Evolutionary conservation across 257 asterid species (phyloP), one percentile per base, ranked within the genome.

Genomic region (Lavandula angustifolia): DNA sequence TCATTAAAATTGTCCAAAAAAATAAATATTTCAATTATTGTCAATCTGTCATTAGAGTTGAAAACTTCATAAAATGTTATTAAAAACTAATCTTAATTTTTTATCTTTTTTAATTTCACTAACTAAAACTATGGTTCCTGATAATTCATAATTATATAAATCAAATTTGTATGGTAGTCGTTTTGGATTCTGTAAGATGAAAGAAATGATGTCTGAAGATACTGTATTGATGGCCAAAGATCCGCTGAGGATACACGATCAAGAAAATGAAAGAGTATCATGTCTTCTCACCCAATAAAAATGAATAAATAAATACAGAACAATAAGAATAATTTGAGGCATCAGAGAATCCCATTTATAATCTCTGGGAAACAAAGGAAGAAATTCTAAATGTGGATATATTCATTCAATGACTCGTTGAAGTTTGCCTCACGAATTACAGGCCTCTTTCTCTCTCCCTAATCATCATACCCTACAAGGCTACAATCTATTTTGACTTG

Each of bases 141-240:
- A 34, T 34, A 35, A 56, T 58, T 9, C 44, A 22, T 27, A 53
- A 29, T 53, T 5, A 11, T 2, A 54, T n/a, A 54, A 10, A 5
- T 13, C 11, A 34, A 34, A 54, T 13, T 6, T n/a, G 38, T 29
- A 35, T 2, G 40, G 16, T 35, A 40, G 16, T 17, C 10, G 22
- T 40, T 40, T 40, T 40, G 37, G 68, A 56, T 40, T 6, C 55
- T 55, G n/a, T 48, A 10, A 51, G 29, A 43, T 3, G 62, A 12
- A 16, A 10, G 75, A 72, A 84, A 84, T 82, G 85, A 85, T 85
- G 79, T 56, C 64, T 10, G 12, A 63, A 79, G 87, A 85, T 85
- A 74, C 79, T 60, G 78, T 72, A 73, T 64, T 79, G 82, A 84
- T 86, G 79, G 66, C 81, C 48, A 51, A 62, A 78, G 91, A 84